These are phyloP conservation scores for Aspergillus indologenus DNA, from an alignment of 495 filamentous ascomycete genomes.

Conservation along the genomic window DNA sequence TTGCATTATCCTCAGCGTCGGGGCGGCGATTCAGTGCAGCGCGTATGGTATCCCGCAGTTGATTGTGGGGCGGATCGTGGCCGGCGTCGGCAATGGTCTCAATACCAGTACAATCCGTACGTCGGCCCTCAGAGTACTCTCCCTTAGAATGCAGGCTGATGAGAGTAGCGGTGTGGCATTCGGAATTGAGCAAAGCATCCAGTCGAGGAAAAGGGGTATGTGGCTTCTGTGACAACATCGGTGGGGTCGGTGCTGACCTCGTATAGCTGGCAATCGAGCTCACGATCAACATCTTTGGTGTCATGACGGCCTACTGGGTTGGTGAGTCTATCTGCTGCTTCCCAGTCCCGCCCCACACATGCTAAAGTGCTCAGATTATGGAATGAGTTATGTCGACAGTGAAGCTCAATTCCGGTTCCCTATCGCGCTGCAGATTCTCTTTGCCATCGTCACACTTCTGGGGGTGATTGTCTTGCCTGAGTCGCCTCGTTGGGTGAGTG, in stretches of 20 bases:
- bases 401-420: conserved; percentile 47
- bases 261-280: conserved; percentile 50
- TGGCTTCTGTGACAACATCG: not conserved
- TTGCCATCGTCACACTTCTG: conserved; percentile 48
- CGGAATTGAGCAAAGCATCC: conserved; percentile 55
- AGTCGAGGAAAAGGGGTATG: conserved; percentile 62
- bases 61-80: conserved; percentile 48
- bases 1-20: conserved; percentile 51
- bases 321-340: conserved; percentile 20
- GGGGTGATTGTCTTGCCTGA: conserved; percentile 52
- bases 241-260: conserved; percentile 6
- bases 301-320: conserved; percentile 39
- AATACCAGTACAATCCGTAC: conserved; percentile 48
- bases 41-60: conserved; percentile 50
- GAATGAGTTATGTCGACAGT: conserved; percentile 31
- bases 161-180: conserved; percentile 47
- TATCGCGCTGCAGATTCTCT: conserved; percentile 54
- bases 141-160: not conserved
- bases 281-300: conserved; percentile 58
- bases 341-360: not conserved
- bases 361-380: conserved; percentile 23
- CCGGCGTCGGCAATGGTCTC: conserved; percentile 49
- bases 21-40: conserved; percentile 53
- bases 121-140: conserved; percentile 9
- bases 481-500: conserved; percentile 48